Percentiles rank a stretch among this genome's conserved stretches.
These are phyloP conservation scores for Globisporangium megalacanthum DNA, from an alignment of 352 stramenopile species.

Conservation along the genomic window DNA sequence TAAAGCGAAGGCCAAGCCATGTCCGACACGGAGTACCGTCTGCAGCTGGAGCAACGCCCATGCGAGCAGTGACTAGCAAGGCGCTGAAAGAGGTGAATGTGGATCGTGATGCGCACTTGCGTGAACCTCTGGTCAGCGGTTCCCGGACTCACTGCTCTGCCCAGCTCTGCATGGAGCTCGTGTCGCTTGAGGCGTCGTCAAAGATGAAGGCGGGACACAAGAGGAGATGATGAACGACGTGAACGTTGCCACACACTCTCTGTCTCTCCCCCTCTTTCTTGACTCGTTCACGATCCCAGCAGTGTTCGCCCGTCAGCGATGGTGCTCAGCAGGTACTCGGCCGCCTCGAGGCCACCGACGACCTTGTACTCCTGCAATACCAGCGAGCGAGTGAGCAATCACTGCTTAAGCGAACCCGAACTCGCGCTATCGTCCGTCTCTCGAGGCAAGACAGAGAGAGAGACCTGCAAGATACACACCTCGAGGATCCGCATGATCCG, in stretches of 20 bases:
- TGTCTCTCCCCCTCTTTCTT: neutral
- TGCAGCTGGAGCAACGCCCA: neutral
- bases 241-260: neutral
- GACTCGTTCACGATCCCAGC: neutral
- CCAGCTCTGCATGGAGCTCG: conserved; percentile 17
- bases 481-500: conserved; percentile 77
- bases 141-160: neutral
- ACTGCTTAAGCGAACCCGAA: neutral
- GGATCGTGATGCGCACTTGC: too few relatives aligned
- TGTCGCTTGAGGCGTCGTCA: conserved; percentile 13
- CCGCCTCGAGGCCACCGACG: conserved; percentile 27
- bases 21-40: neutral
- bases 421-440: neutral
- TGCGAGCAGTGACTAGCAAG: conserved; percentile 6
- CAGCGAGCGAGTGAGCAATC: neutral
- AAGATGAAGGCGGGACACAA: conserved; percentile 5
- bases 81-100: conserved; percentile 9
- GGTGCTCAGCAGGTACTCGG: conserved; percentile 28
- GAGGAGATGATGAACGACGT: conserved; percentile 4
- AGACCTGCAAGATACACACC: conserved; percentile 16
- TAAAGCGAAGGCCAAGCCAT: neutral
- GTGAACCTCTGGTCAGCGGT: neutral
- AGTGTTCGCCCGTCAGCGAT: conserved; percentile 26
- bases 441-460: neutral
- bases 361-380: conserved; percentile 34